Conservation (phyloP, 176 grass and related monocot genomes). For the Eragrostis curvula region DNA sequence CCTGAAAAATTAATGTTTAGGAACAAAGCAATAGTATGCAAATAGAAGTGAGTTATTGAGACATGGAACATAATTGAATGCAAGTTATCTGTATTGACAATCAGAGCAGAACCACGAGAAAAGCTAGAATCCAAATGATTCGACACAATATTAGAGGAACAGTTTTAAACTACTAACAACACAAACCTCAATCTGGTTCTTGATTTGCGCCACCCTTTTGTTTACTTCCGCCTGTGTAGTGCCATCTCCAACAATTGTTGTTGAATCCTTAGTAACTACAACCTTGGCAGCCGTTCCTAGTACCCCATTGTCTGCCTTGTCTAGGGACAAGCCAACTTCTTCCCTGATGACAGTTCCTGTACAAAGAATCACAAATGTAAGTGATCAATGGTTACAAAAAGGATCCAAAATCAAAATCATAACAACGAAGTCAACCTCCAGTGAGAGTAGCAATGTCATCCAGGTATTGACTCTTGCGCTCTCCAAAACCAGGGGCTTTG, state of each 20-base stretch:
- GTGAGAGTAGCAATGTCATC: constrained; percentile 80
- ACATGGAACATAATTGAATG: not conserved
- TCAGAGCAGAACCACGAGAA: not conserved
- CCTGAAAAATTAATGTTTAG: constrained; percentile 15
- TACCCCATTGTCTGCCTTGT: constrained; percentile 56
- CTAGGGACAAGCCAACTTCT: constrained; percentile 68
- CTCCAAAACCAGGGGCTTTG: constrained; percentile 80
- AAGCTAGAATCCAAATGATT: not conserved
- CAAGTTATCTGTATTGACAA: not conserved
- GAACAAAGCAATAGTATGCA: not conserved
- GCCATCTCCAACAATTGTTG: constrained; percentile 66
- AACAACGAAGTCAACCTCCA: constrained; percentile 46
- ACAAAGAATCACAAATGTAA: not conserved
- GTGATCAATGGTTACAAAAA: not conserved
- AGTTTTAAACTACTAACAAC: not conserved
- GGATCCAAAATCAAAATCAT: not conserved
- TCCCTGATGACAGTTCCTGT: constrained; percentile 58
- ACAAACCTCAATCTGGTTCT: constrained; percentile 58
- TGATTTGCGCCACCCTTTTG: constrained; percentile 64
- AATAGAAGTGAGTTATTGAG: not conserved
- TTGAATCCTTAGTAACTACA: constrained; percentile 72
- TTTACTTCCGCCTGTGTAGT: constrained; percentile 66
- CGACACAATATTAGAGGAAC: not conserved
- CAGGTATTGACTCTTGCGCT: constrained; percentile 71
- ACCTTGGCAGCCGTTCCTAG: constrained; percentile 58